These are phyloP conservation scores for Coemansia biformis DNA, from an alignment of 192 early-diverging fungal species.

Conservation along the genomic window DNA sequence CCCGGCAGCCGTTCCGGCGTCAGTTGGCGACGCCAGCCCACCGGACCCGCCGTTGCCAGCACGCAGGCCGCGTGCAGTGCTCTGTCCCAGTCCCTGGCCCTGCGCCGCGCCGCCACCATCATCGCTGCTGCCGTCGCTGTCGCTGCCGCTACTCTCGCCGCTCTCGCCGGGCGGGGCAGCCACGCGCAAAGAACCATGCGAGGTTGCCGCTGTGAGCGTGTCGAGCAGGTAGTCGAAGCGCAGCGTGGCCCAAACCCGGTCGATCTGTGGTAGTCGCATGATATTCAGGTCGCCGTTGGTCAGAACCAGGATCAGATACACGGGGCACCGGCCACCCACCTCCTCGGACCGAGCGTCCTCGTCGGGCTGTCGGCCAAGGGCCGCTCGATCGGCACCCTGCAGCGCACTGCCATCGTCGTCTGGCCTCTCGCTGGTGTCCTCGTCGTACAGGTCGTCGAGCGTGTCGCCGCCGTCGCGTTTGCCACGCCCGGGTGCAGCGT, in stretches of 20 bases:
- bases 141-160: background rate
- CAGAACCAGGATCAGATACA: conserved; percentile 18
- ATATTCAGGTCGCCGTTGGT: conserved; percentile 25
- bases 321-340: conserved; percentile 15
- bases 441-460: conserved; percentile 42
- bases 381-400: background rate
- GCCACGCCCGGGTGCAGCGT: conserved; percentile 4
- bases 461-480: conserved; percentile 13
- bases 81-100: conserved; percentile 13
- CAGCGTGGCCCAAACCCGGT: conserved; percentile 27
- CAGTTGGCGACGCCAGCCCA: too few relatives aligned
- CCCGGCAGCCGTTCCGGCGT: conserved; percentile 16
- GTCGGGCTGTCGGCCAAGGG: conserved; percentile 1
- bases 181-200: too few relatives aligned
- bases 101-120: conserved; percentile 2
- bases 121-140: conserved; percentile 8
- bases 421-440: too few relatives aligned
- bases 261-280: conserved; percentile 28
- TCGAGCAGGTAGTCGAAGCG: conserved; percentile 29
- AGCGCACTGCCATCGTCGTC: conserved; percentile 1
- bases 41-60: too few relatives aligned
- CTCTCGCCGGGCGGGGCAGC: background rate
- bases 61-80: too few relatives aligned
- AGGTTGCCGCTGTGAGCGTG: conserved; percentile 7
- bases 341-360: conserved; percentile 13